Evolutionary conservation across 768 basidiomycete species (phyloP), one percentile per base, ranked within the genome.

Genomic region (Daedaleopsis nitida): DNA sequence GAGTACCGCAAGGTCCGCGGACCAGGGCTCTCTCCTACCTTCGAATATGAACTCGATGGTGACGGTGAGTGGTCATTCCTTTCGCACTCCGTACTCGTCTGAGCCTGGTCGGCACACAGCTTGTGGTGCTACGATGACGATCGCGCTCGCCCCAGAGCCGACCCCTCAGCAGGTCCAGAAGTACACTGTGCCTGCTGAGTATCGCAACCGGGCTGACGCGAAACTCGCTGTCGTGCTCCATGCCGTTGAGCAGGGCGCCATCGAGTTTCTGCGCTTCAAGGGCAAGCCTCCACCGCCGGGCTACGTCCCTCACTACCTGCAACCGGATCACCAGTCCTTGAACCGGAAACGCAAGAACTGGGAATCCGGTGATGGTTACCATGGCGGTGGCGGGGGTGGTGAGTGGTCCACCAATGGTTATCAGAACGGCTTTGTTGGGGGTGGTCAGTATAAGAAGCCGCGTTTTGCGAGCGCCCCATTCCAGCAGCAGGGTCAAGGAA

Each of bases 201-300:
- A 87, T 68, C 77, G 81, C 44, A 81, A 74, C 32, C 86, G 85
- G 65, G 75, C 76, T 16, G 88, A 91, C 62, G 88, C 88, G 6
- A 87, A 82, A 69, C 74, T 78, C 16, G 87, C 84, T 14, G 87
- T 82, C 12, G 74, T 80, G 1, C 77, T 76, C 56, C 71, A 72
- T 3, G 89, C 87, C 3, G 82, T 80, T 16, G 75, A 84, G 62
- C 71, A 80, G 62, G 87, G 89, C 11, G 75, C 78, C 17, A 69
- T 89, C 44, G 86, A 89, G 60, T 79, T 86, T 48, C 69, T 89
- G 23, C 81, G 83, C n/a, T 86, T 83, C 66, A 76, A 71, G 24
- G 85, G 85, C 24, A 64, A 68, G 42, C 69, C 72, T 0, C 69
- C 76, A 12, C 81, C 83, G 1, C 66, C 73, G 24, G 80, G 74